Evolutionary conservation across 1,284 basidiomycete species (phyloP), one percentile per base, ranked within the genome.

Genomic region (Cystobasidium slooffiae): DNA sequence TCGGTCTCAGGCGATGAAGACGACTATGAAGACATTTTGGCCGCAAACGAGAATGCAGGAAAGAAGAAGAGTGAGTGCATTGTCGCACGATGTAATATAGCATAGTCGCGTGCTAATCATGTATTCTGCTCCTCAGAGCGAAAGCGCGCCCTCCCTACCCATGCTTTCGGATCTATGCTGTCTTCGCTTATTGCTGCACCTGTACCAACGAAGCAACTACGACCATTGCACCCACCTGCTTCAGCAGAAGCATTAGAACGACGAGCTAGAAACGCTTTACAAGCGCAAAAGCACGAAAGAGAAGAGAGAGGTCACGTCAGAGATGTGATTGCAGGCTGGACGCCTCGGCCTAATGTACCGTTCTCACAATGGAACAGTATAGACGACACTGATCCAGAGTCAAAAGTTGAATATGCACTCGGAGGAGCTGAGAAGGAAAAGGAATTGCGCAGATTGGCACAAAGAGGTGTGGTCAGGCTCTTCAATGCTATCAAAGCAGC

Each of bases 401-500:
- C 56, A 18, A 37, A 47, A 56, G 44, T 63, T 18, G 76, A 75
- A 59, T 58, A 49, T 24, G 61, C 58, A 5, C 44, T 74, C 6
- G 78, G 77, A 41, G 78, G 78, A 8, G 78, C 79, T 14, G 78
- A 80, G 62, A 76, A 79, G 39, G 81, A 81, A 74, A 81, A 81
- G 74, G 72, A 77, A 43, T 59, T 81, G 51, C 55, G 80, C 39
- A 78, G 80, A 58, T 56, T 81, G 24, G 81, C 81, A 14, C 81
- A 81, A 74, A 76, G 77, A 20, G 81, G 81, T 65, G 81, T 80
- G 24, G 81, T 81, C 62, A 68, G 80, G 41, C 63, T 81, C 39
- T 81, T 81, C 76, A 81, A 81, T 51, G 81, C 81, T 12, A 81
- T 81, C 59, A 76, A 79, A 14, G 81, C 80, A 1, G 80, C 80